Base-by-base conservation (phyloP, 768 basidiomycete genomes). In the Collybiopsis confluens region DNA sequence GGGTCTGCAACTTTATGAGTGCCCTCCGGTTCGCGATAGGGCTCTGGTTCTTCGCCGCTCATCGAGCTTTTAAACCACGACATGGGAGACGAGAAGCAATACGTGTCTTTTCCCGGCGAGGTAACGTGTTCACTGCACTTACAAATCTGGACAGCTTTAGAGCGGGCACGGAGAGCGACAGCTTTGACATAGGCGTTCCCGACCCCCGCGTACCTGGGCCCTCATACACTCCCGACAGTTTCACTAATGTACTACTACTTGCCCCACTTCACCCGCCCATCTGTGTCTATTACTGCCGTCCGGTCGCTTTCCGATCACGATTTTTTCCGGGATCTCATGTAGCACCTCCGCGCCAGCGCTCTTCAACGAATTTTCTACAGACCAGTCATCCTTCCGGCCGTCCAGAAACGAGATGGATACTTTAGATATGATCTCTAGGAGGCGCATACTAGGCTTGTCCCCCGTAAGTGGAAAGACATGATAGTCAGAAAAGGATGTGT, bases 1-100 rank as follows among this genome's bases (percentile, higher is more conserved):
- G 87, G 86, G 68, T 90, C 88, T 59, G 72, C 66, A 3, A 83
- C 81, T 68, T 80, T 80, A 45, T 70, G 74, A 52, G 80, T 73
- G 47, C 72, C 68, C 10, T 75, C 62, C 37, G 72, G 59, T 27
- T 73, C 75, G 24, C 65, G 63, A 56, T 71, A 75, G 15, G 68
- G 70, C 33, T 71, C 64, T 37, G 72, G 65, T 23, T 64, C 61
- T 50, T 71, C 65, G 13, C 75, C 60, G 62, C 58, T 58, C 69
- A 35, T 64, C 66, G 33, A 71, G 69, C 64, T 80, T 61, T 70
- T 65, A n/a, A 87, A 62, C 86, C 85, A 86, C 37, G 85, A 87
- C 87, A 88, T 88, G 54, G 52, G 26, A 36, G 18, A 35, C 16
- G 27, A 33, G 10, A 21, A 30, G 9, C 47, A 35, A 30, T 30